Evolutionary conservation across 129 eudicot genomes (phyloP), one percentile per base, ranked within the genome.

Genomic region (Escallonia herrerae): DNA sequence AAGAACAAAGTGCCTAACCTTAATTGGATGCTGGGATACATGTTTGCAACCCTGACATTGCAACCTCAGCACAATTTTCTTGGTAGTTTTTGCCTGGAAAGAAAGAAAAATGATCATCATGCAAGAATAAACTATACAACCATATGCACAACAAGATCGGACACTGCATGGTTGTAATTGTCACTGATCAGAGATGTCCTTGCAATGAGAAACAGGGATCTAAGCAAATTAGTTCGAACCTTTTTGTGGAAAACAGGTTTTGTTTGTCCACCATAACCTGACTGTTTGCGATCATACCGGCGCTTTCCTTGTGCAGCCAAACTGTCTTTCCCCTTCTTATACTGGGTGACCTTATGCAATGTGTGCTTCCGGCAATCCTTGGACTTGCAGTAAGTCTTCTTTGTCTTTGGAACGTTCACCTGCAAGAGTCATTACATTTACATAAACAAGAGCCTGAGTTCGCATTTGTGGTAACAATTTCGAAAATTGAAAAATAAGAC

Each of bases 31-130:
- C 70, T 83, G 88, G 22, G 88, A 83, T 3, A 83, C 75, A 63
- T 83, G 88, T 72, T 83, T 83, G 88, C 88, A 83, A 40, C 84
- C 67, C 77, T 83, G 88, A 67, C 88, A 83, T 66, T 83, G 88
- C 60, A 83, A 40, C 84, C 88, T 83, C 64, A 83, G 55, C 67
- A 83, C 88, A 69, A 83, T 83, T 73, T 83, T 83, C 76, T 83
- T 83, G 42, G 88, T 83, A 12, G 88, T 83, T 74, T 83, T 83
- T 2, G 88, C 88, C 88, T 83, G 54, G 10, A 2, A 3, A 65
- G n/a, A 14, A 46, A 55, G 22, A 6, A 8, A 39, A 44, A 4
- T 10, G 5, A 38, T 44, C 47, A 66, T 64, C 7, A 42, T 37
- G 15, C 10, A 38, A 13, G 33, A 70, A 46, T 41, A 46, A 51